phyloP scores from a whole-genome alignment of 2,329 filamentous ascomycete species.

The Trichothecium sympodiale region DNA sequence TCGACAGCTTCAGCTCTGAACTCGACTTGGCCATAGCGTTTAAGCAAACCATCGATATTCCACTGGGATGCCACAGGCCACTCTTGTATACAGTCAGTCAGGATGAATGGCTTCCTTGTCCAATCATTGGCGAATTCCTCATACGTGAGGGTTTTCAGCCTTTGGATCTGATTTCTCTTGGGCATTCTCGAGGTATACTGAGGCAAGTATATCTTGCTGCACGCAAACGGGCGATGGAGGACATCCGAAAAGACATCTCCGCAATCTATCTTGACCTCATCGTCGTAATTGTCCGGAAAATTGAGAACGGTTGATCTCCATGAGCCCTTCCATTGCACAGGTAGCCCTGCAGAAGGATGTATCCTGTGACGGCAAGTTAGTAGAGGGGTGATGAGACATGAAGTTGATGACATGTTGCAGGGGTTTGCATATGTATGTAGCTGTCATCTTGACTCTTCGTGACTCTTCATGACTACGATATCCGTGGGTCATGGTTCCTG shows the following conservation, averaged over 20 bases:
- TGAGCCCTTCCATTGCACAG: constrained; percentile 58
- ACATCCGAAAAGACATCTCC: constrained; percentile 78
- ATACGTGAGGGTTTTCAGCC: constrained; percentile 56
- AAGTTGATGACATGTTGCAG: too few species aligned
- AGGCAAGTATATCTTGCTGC: constrained; percentile 60
- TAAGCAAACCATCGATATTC: constrained; percentile 56
- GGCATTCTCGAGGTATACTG: constrained; percentile 65
- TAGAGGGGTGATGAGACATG: too few species aligned
- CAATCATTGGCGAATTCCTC: constrained; percentile 65
- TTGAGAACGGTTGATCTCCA: constrained; percentile 74
- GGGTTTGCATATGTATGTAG: too few species aligned
- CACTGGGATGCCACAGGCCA: constrained; percentile 74
- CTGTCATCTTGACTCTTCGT: too few species aligned
- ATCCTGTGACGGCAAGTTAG: not conserved
- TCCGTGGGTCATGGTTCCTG: too few species aligned
- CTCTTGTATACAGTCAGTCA: constrained; percentile 67
- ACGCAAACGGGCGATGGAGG: constrained; percentile 82
- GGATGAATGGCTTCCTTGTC: constrained; percentile 75
- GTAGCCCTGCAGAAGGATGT: not conserved
- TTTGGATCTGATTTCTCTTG: constrained; percentile 56
- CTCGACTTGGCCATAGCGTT: constrained; percentile 51
- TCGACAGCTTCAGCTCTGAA: constrained; percentile 92
- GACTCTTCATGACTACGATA: too few species aligned
- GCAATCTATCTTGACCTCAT: constrained; percentile 55
- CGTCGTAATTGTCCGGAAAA: constrained; percentile 35